Evolutionary conservation across 805 yeast genomes (phyloP).

Genomic region (Lipomyces sp.): DNA sequence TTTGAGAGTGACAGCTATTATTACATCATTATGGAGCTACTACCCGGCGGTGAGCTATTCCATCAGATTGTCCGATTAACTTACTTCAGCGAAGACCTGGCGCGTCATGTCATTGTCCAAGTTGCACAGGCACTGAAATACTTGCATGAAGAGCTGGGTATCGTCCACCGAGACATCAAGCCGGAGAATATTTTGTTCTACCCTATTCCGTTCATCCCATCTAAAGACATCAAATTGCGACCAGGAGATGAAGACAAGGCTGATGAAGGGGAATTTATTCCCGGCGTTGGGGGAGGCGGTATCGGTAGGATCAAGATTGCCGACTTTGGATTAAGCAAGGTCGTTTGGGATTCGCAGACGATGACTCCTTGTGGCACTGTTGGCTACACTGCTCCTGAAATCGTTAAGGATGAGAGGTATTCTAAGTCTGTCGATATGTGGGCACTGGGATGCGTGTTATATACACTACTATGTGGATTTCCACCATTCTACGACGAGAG

Average conservation of each 20-base stretch:
- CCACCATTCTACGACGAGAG: constrained; percentile 95
- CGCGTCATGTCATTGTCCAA: constrained; percentile 74
- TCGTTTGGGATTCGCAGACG: constrained; percentile 83
- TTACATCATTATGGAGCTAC: constrained; percentile 68
- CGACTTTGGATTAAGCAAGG: constrained; percentile 93
- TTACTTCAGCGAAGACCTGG: constrained; percentile 71
- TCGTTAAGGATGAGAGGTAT: constrained; percentile 89
- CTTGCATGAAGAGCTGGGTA: constrained; percentile 70
- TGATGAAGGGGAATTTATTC: constrained; percentile 85
- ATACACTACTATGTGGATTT: constrained; percentile 92
- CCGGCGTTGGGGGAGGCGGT: constrained; percentile 89
- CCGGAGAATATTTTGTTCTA: constrained; percentile 76
- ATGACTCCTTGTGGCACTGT: constrained; percentile 99
- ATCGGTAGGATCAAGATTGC: constrained; percentile 90
- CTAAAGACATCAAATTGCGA: constrained; percentile 44
- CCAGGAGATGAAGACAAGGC: constrained; percentile 55
- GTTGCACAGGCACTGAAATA: constrained; percentile 72
- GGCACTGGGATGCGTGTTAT: constrained; percentile 96
- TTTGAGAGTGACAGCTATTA: constrained; percentile 59
- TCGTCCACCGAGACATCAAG: constrained; percentile 80
- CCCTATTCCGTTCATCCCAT: constrained; percentile 55
- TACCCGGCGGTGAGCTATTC: constrained; percentile 80
- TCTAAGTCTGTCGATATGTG: constrained; percentile 97
- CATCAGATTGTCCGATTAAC: constrained; percentile 79
- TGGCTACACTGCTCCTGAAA: constrained; percentile 98